Evolutionary conservation across 2,329 filamentous ascomycete genomes (phyloP).

Genomic region (Alternaria sp.): DNA sequence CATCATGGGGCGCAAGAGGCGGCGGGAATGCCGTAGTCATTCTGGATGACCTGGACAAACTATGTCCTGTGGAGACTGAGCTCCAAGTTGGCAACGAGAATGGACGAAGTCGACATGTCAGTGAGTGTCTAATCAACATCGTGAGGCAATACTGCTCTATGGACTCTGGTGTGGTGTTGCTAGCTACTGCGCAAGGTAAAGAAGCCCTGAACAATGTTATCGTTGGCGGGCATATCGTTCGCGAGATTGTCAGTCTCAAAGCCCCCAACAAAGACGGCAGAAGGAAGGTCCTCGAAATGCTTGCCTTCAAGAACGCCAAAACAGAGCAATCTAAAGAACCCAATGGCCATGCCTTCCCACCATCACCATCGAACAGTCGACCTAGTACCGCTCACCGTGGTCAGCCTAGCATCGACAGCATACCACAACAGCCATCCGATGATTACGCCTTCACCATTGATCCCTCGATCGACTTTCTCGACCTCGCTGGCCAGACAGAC

Average conservation of each 20-base stretch:
- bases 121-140: conserved; percentile 84
- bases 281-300: conserved; percentile 80
- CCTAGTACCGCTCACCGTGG: conserved; percentile 55
- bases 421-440: conserved; percentile 40
- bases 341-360: conserved; percentile 46
- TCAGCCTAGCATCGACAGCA: conserved; percentile 51
- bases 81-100: conserved; percentile 94
- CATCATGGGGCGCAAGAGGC: conserved; percentile 87
- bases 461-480: conserved; percentile 83
- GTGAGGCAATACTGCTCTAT: conserved; percentile 83
- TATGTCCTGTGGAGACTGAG: conserved; percentile 94
- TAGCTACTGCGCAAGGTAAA: conserved; percentile 92
- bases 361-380: conserved; percentile 60
- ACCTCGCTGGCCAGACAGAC: conserved; percentile 91
- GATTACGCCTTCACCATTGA: conserved; percentile 74
- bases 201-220: conserved; percentile 91
- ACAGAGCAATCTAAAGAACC: conserved; percentile 29
- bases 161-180: conserved; percentile 81
- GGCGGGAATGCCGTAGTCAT: conserved; percentile 86
- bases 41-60: conserved; percentile 89
- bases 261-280: conserved; percentile 92
- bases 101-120: conserved; percentile 87
- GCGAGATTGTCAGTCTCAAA: conserved; percentile 88
- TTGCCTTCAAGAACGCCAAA: conserved; percentile 63
- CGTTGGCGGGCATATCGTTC: conserved; percentile 88